Conservation (phyloP, 73 alveolate genomes). For the Blepharisma japonicum region DNA sequence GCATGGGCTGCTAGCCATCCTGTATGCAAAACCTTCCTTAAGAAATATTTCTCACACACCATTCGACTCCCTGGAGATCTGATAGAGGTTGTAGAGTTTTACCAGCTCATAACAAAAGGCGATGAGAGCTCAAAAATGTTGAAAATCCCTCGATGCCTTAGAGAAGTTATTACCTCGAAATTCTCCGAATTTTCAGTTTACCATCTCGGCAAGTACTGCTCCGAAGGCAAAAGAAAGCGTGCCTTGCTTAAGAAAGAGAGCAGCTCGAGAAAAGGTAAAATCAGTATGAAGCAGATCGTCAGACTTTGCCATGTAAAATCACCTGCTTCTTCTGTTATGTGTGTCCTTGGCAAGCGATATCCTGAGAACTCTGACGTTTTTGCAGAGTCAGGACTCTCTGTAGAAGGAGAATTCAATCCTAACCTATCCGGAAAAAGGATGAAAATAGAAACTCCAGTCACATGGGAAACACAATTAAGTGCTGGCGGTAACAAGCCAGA, state of each 20-base stretch:
- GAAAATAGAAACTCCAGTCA: conserved; percentile 42
- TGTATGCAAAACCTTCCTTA: conserved; percentile 38
- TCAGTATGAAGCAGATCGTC: conserved; percentile 46
- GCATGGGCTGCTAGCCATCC: conserved; percentile 52
- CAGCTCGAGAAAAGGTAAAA: background rate
- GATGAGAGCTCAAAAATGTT: background rate
- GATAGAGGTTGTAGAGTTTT: conserved; percentile 41
- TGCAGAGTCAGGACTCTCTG: conserved; percentile 17
- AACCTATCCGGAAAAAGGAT: conserved; percentile 44
- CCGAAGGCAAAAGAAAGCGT: conserved; percentile 40
- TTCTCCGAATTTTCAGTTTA: conserved; percentile 41
- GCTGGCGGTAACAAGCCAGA: conserved; percentile 29
- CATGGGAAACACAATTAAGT: conserved; percentile 53
- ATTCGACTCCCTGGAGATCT: conserved; percentile 49
- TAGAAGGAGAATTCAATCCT: conserved; percentile 31
- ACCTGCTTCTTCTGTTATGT: conserved; percentile 37
- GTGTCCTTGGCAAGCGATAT: conserved; percentile 43
- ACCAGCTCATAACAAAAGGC: background rate
- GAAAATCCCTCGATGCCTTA: conserved; percentile 38
- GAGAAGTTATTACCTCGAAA: conserved; percentile 36
- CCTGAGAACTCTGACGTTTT: conserved; percentile 45
- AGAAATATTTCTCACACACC: conserved; percentile 40
- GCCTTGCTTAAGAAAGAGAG: conserved; percentile 3
- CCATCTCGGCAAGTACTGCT: conserved; percentile 51
- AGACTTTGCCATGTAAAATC: conserved; percentile 42